phyloP scores from a whole-genome alignment of 2,329 filamentous ascomycete genomes.

The Fusarium sacchari region DNA sequence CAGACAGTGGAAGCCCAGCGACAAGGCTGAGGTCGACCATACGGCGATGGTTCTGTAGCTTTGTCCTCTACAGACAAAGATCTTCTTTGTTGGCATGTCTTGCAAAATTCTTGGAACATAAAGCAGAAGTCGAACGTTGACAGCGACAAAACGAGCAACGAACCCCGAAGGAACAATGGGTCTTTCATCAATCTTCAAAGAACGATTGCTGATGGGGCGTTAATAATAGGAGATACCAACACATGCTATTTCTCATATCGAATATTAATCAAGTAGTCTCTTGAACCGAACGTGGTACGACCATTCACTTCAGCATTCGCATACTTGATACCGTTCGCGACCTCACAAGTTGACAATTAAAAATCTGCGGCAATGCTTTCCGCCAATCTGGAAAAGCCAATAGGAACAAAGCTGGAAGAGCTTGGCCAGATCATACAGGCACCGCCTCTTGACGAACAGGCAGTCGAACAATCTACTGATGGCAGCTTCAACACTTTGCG shows the following conservation, averaged over 20 bases:
- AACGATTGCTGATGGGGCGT: neutral
- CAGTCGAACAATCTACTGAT: neutral
- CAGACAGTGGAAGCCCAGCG: neutral
- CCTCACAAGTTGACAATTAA: neutral
- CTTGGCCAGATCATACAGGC: neutral
- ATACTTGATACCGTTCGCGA: neutral
- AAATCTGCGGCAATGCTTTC: neutral
- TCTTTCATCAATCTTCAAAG: conserved; percentile 4
- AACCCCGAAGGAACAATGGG: neutral
- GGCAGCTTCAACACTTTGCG: neutral
- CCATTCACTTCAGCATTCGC: neutral
- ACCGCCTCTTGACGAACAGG: neutral
- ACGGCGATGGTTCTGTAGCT: neutral
- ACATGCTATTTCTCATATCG: neutral
- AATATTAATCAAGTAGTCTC: conserved; percentile 3
- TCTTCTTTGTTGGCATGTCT: neutral
- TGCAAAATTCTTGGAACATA: neutral
- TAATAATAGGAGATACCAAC: conserved; percentile 4
- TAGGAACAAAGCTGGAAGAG: neutral
- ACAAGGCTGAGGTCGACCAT: neutral
- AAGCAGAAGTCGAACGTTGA: neutral
- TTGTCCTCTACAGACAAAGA: conserved; percentile 1
- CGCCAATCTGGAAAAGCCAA: neutral
- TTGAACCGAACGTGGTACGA: neutral
- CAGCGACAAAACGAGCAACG: neutral